These are phyloP conservation scores for Trichoderma asperelloides DNA, from an alignment of 495 filamentous ascomycete species.

Conservation along the genomic window DNA sequence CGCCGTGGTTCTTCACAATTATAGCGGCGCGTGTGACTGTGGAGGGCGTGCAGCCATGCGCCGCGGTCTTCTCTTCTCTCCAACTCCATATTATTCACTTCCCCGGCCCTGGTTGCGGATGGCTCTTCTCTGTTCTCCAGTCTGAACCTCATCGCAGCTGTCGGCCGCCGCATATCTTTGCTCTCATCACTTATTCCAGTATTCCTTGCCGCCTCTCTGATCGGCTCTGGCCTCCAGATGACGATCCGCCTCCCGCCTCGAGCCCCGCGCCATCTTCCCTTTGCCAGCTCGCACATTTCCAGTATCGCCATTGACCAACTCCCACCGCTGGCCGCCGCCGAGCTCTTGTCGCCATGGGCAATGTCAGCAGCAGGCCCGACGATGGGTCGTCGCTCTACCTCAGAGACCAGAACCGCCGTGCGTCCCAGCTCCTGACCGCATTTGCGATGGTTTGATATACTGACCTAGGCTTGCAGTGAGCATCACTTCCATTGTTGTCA, in stretches of 20 bases:
- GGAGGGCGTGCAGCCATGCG: background rate
- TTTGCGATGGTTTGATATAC: background rate
- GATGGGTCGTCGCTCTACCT: slow-evolving; percentile 76
- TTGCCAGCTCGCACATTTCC: slow-evolving; percentile 18
- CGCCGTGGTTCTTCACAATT: background rate
- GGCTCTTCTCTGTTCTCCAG: background rate
- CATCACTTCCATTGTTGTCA: slow-evolving; percentile 66
- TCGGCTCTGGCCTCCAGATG: slow-evolving; percentile 4
- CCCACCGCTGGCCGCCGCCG: slow-evolving; percentile 10
- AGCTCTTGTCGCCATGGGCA: slow-evolving; percentile 60
- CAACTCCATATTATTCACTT: background rate
- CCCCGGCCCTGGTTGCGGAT: background rate
- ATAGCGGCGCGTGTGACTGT: background rate
- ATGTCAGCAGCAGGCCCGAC: slow-evolving; percentile 83
- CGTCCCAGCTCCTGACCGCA: slow-evolving; percentile 16
- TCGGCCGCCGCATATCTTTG: background rate
- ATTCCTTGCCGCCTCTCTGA: background rate
- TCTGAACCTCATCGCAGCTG: background rate
- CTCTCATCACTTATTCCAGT: slow-evolving; percentile 1
- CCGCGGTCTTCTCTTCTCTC: slow-evolving; percentile 1
- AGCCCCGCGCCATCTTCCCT: slow-evolving; percentile 11
- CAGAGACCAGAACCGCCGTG: slow-evolving; percentile 85
- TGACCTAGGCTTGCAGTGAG: slow-evolving; percentile 51
- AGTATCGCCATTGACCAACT: slow-evolving; percentile 13
- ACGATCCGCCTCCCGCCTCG: slow-evolving; percentile 9